These are phyloP conservation scores for Leishmania turanica DNA, from an alignment of 208 protist genomes.

Conservation along the genomic window DNA sequence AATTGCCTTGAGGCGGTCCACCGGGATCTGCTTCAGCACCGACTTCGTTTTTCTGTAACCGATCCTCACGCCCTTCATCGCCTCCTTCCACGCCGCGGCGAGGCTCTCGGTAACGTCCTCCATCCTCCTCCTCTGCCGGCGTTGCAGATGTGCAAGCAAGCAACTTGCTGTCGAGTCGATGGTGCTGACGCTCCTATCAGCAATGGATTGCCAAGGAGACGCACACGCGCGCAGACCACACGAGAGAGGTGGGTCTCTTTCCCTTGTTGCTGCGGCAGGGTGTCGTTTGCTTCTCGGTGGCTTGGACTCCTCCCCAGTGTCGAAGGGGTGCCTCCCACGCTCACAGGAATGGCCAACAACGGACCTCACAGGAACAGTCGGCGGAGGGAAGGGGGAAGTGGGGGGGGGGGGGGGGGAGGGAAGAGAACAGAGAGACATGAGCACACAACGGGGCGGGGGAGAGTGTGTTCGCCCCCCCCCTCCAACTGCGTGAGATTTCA, in stretches of 20 bases:
- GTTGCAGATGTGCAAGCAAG: neutral
- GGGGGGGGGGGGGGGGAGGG: neutral
- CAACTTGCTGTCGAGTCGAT: neutral
- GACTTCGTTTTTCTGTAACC: slow-evolving; percentile 77
- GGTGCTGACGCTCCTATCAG: neutral
- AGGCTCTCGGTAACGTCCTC: slow-evolving; percentile 75
- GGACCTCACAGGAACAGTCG: neutral
- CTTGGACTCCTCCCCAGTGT: neutral
- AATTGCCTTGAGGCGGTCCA: slow-evolving; percentile 47
- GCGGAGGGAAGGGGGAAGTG: neutral
- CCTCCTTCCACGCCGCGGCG: slow-evolving; percentile 68
- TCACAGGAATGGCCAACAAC: neutral
- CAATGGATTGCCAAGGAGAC: neutral
- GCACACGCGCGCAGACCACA: neutral
- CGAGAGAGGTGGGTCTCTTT: neutral
- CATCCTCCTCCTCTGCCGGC: slow-evolving; percentile 28
- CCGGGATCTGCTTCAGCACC: slow-evolving; percentile 58
- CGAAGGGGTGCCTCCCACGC: neutral
- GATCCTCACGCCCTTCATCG: slow-evolving; percentile 67
- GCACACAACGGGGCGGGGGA: neutral
- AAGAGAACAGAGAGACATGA: no score
- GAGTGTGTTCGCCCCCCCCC: neutral
- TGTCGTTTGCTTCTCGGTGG: neutral
- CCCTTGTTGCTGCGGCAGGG: neutral
- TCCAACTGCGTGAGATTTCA: neutral